These are phyloP conservation scores for Begonia loranthoides DNA, from an alignment of 306 rosid species.

Conservation along the genomic window DNA sequence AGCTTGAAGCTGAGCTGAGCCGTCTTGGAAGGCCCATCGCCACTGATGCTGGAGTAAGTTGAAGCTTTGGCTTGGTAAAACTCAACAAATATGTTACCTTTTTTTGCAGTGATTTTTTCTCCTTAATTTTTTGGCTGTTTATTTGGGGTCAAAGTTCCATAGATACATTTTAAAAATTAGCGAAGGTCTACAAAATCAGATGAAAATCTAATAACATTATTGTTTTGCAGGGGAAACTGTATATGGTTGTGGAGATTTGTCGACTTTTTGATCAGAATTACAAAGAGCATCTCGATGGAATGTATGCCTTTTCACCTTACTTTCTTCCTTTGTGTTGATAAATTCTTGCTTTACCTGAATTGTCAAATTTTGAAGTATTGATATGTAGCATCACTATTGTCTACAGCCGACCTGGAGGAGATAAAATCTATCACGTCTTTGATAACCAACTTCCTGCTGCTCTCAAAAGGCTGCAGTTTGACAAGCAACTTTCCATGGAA, in stretches of 20 bases:
- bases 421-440: constrained; percentile 71
- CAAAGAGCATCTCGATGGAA: constrained; percentile 95
- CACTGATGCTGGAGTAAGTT: constrained; percentile 82
- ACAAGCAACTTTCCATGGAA: constrained; percentile 94
- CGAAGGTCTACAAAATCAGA: too few species aligned
- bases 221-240: constrained; percentile 67
- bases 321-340: constrained; percentile 4
- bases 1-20: constrained; percentile 78
- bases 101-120: constrained; percentile 3
- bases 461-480: constrained; percentile 85
- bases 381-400: constrained; percentile 11
- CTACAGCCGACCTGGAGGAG: constrained; percentile 90
- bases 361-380: too few species aligned
- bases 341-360: background rate
- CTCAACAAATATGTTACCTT: background rate
- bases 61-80: background rate
- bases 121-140: background rate
- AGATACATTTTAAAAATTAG: too few species aligned
- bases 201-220: background rate
- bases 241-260: constrained; percentile 87
- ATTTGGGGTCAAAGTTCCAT: too few species aligned
- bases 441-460: constrained; percentile 99
- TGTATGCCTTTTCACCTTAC: constrained; percentile 40
- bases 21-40: constrained; percentile 88
- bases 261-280: constrained; percentile 72